Percentiles rank a stretch among this genome's conserved stretches.
phyloP scores from a whole-genome alignment of 805 yeast genomes.

The Monosporozyma unispora region DNA sequence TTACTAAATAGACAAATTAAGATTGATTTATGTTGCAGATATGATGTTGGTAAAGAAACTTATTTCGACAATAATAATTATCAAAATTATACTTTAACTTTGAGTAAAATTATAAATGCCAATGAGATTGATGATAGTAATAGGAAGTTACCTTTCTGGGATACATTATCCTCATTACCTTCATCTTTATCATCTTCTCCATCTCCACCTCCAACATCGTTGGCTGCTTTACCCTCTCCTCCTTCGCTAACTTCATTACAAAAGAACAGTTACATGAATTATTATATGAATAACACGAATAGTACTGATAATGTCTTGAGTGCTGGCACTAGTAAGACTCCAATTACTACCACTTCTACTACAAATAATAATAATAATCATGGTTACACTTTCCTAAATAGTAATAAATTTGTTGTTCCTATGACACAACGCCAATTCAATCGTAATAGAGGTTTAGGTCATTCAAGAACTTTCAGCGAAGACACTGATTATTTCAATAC shows the following conservation, averaged over 20 bases:
- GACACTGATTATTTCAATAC: conserved; percentile 29
- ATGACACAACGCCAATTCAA: not conserved
- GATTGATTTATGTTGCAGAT: conserved; percentile 27
- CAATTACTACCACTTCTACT: not conserved
- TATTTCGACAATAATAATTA: conserved; percentile 31
- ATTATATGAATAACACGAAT: not conserved
- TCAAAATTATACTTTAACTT: conserved; percentile 24
- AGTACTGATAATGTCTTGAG: not conserved
- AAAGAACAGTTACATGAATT: not conserved
- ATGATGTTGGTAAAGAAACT: conserved; percentile 28
- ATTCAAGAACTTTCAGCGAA: conserved; percentile 26
- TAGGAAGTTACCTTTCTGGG: not conserved
- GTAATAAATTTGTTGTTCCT: not conserved
- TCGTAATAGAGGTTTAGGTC: not conserved
- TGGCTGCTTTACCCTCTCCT: not conserved
- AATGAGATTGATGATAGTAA: not conserved
- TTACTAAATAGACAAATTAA: conserved; percentile 13
- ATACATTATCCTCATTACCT: not conserved
- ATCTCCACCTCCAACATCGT: not conserved
- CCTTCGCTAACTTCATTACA: not conserved
- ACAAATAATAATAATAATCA: not conserved
- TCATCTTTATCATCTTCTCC: conserved; percentile 1
- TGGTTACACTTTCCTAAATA: not conserved
- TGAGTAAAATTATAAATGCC: not conserved
- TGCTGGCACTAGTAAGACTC: not conserved